Conservation (phyloP, 2,329 filamentous ascomycete species). For the Rhinocladiella similis region DNA sequence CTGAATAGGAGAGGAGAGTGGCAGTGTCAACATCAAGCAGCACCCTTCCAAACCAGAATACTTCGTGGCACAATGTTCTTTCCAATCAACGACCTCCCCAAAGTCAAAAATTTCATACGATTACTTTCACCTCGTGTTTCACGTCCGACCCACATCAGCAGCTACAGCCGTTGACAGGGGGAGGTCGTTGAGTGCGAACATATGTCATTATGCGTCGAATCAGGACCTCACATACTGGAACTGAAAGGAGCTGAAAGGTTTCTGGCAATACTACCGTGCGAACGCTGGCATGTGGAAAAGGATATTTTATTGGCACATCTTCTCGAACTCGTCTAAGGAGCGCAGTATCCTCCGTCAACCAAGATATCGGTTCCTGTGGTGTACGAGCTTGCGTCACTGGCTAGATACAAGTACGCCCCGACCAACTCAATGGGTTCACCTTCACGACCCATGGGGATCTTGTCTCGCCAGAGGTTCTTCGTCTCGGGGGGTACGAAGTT, state of each 20-base stretch:
- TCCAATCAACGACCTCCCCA: too few relatives aligned
- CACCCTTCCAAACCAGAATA: neutral
- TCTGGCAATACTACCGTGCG: too few relatives aligned
- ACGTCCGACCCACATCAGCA: too few relatives aligned
- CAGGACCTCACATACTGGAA: too few relatives aligned
- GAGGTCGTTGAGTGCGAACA: too few relatives aligned
- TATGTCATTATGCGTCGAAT: too few relatives aligned
- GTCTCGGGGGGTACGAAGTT: constrained; percentile 64
- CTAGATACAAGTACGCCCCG: constrained; percentile 78
- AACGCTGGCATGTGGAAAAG: too few relatives aligned
- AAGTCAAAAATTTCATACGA: too few relatives aligned
- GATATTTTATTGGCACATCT: neutral
- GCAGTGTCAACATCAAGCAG: neutral
- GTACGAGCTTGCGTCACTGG: constrained; percentile 79
- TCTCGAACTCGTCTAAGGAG: constrained; percentile 39
- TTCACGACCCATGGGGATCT: constrained; percentile 77
- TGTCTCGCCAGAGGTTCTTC: constrained; percentile 72
- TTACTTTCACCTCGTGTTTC: too few relatives aligned
- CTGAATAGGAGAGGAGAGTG: neutral
- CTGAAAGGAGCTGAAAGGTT: too few relatives aligned
- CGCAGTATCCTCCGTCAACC: constrained; percentile 72
- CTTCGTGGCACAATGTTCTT: neutral
- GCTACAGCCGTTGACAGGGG: too few relatives aligned
- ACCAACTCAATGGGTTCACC: constrained; percentile 74
- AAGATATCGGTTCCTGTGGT: constrained; percentile 74